Base-by-base conservation (phyloP, 495 filamentous ascomycete genomes). In the Ramalina intermedia region DNA sequence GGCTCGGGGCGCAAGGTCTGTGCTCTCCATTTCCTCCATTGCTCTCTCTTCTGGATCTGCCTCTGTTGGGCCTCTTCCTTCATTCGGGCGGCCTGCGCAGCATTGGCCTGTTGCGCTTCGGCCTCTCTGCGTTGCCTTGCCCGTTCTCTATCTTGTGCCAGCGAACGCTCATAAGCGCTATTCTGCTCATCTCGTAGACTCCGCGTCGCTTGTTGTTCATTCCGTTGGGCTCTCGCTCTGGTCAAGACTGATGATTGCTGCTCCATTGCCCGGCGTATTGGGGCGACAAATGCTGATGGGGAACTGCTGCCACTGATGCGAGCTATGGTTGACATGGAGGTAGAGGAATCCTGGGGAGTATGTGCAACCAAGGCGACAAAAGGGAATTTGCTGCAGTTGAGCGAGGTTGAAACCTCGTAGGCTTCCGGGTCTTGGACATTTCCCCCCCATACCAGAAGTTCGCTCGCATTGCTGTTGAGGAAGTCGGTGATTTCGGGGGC, bases 381-480 rank as follows among this genome's bases (percentile, higher is more conserved):
- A 4, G 91, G 91, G 59, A 87, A 95, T 58, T 91, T 91, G 55
- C 82, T 90, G 62, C 82, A 87, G 55, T 79, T 78, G 47, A 96
- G 76, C 26, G 85, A 82, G 29, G 74, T 76, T 29, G 87, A 75
- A 21, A 95, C 86, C 61, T 96, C 87, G 61, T 94, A 96, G 5
- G 88, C 84, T 63, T 98, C 91, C 4, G 87, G 79, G 58, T 98
- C 91, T 53, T 84, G 79, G 1, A 96, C 82, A 51, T 82, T 93
- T 17, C 93, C 91, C 17, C 78, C 87, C 91, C 91, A 98, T 3
- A 96, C 60, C 3, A 96, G 68, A 37, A 96, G 74, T 53, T 84
- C 81, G 59, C 88, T 83, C 35, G 69, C 65, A 3, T 78, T 72
- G 50, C 86, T 73, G 47, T 76, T 82, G 59, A 96, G 56, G 50